Percentiles rank a stretch among this genome's conserved stretches.
phyloP scores from a whole-genome alignment of 805 yeast species.

The Ogataea allantospora region DNA sequence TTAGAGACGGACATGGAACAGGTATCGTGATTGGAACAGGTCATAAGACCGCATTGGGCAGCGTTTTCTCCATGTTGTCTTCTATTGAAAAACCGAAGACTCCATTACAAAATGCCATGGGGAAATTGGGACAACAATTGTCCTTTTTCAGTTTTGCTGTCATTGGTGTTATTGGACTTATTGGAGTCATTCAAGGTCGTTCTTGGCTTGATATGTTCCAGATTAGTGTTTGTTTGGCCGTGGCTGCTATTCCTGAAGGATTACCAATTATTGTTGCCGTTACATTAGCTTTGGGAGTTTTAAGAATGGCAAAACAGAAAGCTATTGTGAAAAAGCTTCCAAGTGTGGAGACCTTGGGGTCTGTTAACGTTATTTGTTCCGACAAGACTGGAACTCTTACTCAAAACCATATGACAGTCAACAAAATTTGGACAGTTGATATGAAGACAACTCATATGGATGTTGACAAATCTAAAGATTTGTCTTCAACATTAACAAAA shows the following conservation, averaged over 20 bases:
- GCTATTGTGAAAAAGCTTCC: constrained; percentile 95
- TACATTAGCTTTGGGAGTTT: constrained; percentile 91
- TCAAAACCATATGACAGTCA: constrained; percentile 87
- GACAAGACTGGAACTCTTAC: constrained; percentile 92
- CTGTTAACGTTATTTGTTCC: constrained; percentile 89
- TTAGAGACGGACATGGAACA: constrained; percentile 91
- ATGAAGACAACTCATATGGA: constrained; percentile 38
- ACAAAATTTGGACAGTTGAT: constrained; percentile 77
- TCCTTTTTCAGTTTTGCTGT: constrained; percentile 81
- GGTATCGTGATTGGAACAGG: constrained; percentile 95
- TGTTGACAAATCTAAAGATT: constrained; percentile 46
- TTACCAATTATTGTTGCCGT: constrained; percentile 97
- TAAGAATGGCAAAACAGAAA: constrained; percentile 91
- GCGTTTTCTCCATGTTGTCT: constrained; percentile 93
- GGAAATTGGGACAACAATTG: constrained; percentile 86
- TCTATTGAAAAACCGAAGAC: constrained; percentile 97
- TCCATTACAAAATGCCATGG: constrained; percentile 95
- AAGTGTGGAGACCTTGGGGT: constrained; percentile 91
- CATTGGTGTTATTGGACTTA: constrained; percentile 86
- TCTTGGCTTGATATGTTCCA: constrained; percentile 98
- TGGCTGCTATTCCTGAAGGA: constrained; percentile 99
- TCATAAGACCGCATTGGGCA: constrained; percentile 85
- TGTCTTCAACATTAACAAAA: constrained; percentile 46
- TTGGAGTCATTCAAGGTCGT: constrained; percentile 90
- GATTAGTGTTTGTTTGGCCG: constrained; percentile 94